phyloP scores from a whole-genome alignment of 169 alveolate genomes.

The Plasmodium knowlesi region DNA sequence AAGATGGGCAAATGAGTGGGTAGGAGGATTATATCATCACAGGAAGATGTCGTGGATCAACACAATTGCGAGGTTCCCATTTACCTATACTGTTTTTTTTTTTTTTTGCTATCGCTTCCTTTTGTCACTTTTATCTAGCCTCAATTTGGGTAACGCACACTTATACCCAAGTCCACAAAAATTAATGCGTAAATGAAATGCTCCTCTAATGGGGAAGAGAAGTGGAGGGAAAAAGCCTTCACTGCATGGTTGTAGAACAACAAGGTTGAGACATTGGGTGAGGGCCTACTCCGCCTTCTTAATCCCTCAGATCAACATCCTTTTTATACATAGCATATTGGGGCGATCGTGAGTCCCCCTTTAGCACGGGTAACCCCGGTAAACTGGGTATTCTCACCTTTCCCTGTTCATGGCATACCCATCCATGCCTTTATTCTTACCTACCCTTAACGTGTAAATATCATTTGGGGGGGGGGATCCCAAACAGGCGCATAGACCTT shows the following conservation, averaged over 20 bases:
- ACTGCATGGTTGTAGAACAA: not conserved
- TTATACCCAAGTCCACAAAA: not conserved
- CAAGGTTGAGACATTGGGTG: not conserved
- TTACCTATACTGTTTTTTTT: not conserved
- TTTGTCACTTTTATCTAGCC: not conserved
- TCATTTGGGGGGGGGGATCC: not conserved
- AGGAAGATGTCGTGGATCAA: not conserved
- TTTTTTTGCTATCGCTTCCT: not conserved
- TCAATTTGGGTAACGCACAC: not conserved
- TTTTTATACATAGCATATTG: not conserved
- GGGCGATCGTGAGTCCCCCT: not conserved
- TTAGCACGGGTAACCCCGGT: not conserved
- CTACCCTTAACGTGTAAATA: not conserved
- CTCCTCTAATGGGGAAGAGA: not conserved
- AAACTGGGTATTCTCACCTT: not conserved
- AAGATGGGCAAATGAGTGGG: not conserved
- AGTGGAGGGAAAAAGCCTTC: not conserved
- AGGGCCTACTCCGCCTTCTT: not conserved
- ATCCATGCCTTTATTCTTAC: not conserved
- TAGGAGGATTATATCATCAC: not conserved
- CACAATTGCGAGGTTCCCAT: not conserved
- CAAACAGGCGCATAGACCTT: not conserved
- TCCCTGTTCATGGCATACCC: not conserved
- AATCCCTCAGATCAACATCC: not conserved
- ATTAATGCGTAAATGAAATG: not conserved